Evolutionary conservation across 129 eudicot genomes (phyloP).

Genomic region (Daucus carota): DNA sequence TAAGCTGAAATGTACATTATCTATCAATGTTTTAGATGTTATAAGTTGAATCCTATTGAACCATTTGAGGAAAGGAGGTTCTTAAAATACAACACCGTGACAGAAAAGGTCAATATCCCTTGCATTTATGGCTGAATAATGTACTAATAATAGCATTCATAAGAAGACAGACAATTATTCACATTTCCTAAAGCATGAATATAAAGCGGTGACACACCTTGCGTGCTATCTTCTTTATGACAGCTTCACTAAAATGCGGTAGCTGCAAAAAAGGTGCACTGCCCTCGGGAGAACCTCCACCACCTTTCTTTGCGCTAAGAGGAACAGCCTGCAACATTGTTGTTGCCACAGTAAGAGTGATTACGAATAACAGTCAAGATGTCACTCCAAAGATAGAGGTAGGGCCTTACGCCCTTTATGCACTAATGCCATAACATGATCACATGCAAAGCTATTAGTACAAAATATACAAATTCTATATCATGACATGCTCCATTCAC

Average conservation of each 20-base stretch:
- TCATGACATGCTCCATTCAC: too few relatives aligned
- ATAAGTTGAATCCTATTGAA: not conserved
- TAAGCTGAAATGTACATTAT: not conserved
- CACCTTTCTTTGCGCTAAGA: conserved; percentile 73
- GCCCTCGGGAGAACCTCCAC: conserved; percentile 69
- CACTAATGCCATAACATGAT: not conserved
- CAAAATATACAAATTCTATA: not conserved
- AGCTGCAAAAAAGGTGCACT: conserved; percentile 88
- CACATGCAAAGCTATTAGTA: not conserved
- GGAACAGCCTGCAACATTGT: conserved; percentile 78
- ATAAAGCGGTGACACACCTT: conserved; percentile 40
- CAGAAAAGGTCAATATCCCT: not conserved
- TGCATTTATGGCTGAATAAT: not conserved
- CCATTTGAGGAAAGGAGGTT: not conserved
- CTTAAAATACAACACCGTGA: not conserved
- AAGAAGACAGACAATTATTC: not conserved
- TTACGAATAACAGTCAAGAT: conserved; percentile 8
- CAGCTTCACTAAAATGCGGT: conserved; percentile 75
- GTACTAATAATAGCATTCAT: not conserved
- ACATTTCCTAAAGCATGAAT: not conserved
- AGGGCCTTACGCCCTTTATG: not conserved
- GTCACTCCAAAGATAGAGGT: not conserved
- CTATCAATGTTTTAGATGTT: not conserved
- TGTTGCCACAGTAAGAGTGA: conserved; percentile 7
- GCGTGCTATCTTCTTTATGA: conserved; percentile 64